phyloP scores from a whole-genome alignment of 2,329 filamentous ascomycete genomes.

The Coleophoma eucalyptorum region DNA sequence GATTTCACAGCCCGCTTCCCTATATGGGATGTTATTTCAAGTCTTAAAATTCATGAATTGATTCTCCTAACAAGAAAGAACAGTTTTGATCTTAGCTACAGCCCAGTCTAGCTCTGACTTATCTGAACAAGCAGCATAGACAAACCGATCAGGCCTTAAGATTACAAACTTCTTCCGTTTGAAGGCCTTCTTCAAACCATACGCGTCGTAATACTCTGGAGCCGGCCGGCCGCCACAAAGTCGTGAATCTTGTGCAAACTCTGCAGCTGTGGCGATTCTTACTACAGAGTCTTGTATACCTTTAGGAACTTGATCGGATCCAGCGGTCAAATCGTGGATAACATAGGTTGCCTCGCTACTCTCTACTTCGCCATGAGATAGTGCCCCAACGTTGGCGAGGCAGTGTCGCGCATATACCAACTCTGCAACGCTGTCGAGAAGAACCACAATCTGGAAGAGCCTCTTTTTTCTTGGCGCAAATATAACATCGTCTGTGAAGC shows the following conservation, averaged over 20 bases:
- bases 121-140: background rate
- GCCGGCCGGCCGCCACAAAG: conserved; percentile 17
- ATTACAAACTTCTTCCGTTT: background rate
- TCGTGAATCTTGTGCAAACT: conserved; percentile 22
- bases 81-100: no score
- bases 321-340: background rate
- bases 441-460: conserved; percentile 28
- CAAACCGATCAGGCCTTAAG: conserved; percentile 1
- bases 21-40: no score
- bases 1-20: no score
- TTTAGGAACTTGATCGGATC: background rate
- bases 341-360: background rate
- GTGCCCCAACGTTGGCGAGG: background rate
- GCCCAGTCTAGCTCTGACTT: no score
- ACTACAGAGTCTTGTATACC: conserved; percentile 5
- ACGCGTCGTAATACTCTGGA: background rate
- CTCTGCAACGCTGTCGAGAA: conserved; percentile 3
- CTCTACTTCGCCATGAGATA: no score
- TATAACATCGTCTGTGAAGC: conserved; percentile 30
- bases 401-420: background rate
- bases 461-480: conserved; percentile 22
- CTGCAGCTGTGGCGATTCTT: conserved; percentile 23
- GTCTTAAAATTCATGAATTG: no score
- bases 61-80: no score
- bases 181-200: background rate